Conservation (phyloP, 495 filamentous ascomycete species). For the Ramalina peruviana region DNA sequence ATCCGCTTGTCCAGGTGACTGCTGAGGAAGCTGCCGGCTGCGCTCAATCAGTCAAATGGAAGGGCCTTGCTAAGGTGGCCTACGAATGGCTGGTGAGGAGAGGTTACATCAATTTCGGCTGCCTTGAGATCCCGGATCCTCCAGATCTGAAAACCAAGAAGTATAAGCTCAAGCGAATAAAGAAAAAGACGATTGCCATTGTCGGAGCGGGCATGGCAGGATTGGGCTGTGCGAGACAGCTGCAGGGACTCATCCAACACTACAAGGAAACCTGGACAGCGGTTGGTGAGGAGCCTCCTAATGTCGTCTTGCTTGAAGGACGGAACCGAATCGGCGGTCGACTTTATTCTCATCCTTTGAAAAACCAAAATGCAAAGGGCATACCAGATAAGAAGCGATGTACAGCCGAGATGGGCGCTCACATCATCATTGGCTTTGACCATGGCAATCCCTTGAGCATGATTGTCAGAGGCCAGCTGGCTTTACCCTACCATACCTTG, state of each 20-base stretch:
- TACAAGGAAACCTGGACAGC: conserved; percentile 50
- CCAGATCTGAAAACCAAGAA: conserved; percentile 17
- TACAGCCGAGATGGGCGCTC: conserved; percentile 90
- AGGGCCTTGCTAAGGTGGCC: conserved; percentile 73
- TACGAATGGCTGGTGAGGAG: conserved; percentile 84
- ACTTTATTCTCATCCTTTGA: conserved; percentile 81
- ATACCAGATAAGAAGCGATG: conserved; percentile 41
- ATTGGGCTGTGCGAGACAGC: conserved; percentile 79
- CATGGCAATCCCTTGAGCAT: conserved; percentile 86
- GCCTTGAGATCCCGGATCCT: conserved; percentile 50
- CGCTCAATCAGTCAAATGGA: conserved; percentile 82
- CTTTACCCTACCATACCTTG: conserved; percentile 69
- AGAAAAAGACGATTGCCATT: conserved; percentile 59
- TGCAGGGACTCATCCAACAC: conserved; percentile 71
- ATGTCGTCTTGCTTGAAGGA: conserved; percentile 75
- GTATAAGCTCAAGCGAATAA: conserved; percentile 24
- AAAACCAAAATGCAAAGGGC: conserved; percentile 36
- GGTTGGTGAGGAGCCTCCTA: conserved; percentile 48
- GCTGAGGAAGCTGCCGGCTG: conserved; percentile 85
- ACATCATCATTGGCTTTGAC: conserved; percentile 95
- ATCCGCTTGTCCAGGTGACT: conserved; percentile 76
- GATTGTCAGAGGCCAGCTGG: conserved; percentile 81
- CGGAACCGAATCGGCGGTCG: conserved; percentile 80
- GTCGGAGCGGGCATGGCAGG: conserved; percentile 93
- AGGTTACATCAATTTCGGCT: conserved; percentile 96